phyloP scores from a whole-genome alignment of 495 filamentous ascomycete species.

The Penicillium lividum region DNA sequence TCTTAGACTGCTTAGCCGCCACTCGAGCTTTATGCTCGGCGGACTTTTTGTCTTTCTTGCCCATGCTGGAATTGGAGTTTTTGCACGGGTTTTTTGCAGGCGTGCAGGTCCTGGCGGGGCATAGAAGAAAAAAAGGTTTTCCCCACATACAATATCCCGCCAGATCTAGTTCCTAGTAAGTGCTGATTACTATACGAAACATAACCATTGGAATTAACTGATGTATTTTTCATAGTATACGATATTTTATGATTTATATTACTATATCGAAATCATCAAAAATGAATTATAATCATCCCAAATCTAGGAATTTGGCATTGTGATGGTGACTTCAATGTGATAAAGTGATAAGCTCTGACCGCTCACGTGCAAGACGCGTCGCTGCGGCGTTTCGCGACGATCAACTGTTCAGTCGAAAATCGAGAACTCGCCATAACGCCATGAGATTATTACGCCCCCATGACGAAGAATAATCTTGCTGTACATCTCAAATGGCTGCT shows the following conservation, averaged over 20 bases:
- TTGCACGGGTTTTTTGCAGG: conserved; percentile 9
- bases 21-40: conserved; percentile 57
- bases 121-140: conserved; percentile 25
- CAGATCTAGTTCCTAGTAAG: background rate
- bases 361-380: conserved; percentile 36
- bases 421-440: conserved; percentile 19
- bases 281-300: background rate
- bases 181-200: background rate
- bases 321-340: background rate
- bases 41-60: conserved; percentile 55
- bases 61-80: conserved; percentile 36
- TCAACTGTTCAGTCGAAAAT: conserved; percentile 6
- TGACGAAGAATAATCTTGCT: conserved; percentile 55
- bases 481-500: conserved; percentile 54
- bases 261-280: background rate
- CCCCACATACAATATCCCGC: conserved; percentile 19
- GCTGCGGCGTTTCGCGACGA: conserved; percentile 18
- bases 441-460: conserved; percentile 43
- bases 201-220: background rate
- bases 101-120: conserved; percentile 25
- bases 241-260: background rate
- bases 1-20: conserved; percentile 57
- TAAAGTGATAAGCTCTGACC: conserved; percentile 13
- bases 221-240: background rate
- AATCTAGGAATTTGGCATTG: background rate